Percentiles rank a stretch among this genome's conserved stretches.
Conservation (phyloP, 371 early-diverging fungal genomes). For the Rhizopus microsporus region DNA sequence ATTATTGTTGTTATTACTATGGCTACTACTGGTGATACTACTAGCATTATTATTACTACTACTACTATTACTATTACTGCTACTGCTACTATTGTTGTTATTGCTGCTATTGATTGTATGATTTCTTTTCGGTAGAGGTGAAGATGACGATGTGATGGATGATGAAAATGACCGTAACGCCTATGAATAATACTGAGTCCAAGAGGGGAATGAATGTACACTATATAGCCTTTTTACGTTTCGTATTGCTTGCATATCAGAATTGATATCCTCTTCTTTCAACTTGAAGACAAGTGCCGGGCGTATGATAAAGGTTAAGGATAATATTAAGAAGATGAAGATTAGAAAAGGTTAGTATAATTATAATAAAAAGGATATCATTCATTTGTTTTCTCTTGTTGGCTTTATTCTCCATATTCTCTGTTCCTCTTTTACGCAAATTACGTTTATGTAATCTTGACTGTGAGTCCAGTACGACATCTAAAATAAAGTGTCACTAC, state of each 20-base stretch:
- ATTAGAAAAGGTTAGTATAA: neutral
- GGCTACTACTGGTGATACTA: neutral
- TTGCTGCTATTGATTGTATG: neutral
- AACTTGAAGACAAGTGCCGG: conserved; percentile 41
- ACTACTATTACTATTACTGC: neutral
- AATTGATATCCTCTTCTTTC: conserved; percentile 42
- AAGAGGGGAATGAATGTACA: neutral
- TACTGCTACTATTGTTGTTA: neutral
- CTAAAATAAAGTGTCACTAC: conserved; percentile 13
- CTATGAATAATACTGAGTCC: neutral
- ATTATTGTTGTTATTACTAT: neutral
- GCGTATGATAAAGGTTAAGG: conserved; percentile 40
- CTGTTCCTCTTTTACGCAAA: conserved; percentile 43
- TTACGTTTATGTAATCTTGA: conserved; percentile 40
- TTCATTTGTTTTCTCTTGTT: conserved; percentile 45
- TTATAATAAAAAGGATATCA: conserved; percentile 43
- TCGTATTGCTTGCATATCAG: conserved; percentile 45
- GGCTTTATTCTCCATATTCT: conserved; percentile 38
- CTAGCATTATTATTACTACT: neutral
- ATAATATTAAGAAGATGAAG: conserved; percentile 11
- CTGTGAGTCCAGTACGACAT: conserved; percentile 41
- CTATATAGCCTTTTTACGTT: conserved; percentile 22
- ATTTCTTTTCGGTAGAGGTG: conserved; percentile 2
- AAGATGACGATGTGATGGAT: neutral
- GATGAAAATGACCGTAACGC: neutral